Evolutionary conservation across 352 stramenopile genomes (phyloP), one percentile per base, ranked within the genome.

Genomic region (Phytophthora pinifolia): DNA sequence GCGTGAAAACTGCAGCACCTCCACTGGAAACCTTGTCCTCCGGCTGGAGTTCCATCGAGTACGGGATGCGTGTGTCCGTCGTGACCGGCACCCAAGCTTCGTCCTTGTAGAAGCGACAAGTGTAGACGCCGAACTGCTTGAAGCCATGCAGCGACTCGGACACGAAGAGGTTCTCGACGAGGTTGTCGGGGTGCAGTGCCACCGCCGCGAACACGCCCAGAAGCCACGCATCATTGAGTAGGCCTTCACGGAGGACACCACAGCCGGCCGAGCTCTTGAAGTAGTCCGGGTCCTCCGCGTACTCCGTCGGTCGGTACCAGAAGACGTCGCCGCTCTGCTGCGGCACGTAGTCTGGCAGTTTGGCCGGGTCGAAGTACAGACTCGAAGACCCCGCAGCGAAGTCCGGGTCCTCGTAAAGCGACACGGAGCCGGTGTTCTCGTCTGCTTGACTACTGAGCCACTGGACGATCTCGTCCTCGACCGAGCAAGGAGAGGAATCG

Each of bases 81-180:
- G 90, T 92, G 41, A 97, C 79, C 3, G 88, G 77, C 12, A 94
- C 67, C 90, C 89, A 97, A 22, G 79, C 67, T 27, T 83, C 87
- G 58, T 97, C 84, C 44, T 96, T 96, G 72, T 96, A 97, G 62
- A 97, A 97, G 14, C 90, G 86, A 65, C 89, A 97, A 1, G 85
- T 97, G 65, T 85, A 97, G 15, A 97, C 72, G 9, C 90, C 90
- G 57, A 83, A 96, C 33, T 80, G 63, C 54, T 92, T 88, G 53
- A 92, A 93, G 17, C 62, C 67, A 29, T 89, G 54, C 13, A 96
- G 68, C 10, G 80, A 84, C 29, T 94, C 82, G 48, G 83, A 95
- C 32, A 84, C 83, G 37, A 97, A 96, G 15, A 97, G 67, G 54
- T 97, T 96, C 70, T 97, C 88, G 25, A 97, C 83, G 14, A 97